Percentiles rank a stretch among this genome's conserved stretches.
phyloP scores from a whole-genome alignment of 1,284 basidiomycete genomes.

The Macrocystidia cucumis region DNA sequence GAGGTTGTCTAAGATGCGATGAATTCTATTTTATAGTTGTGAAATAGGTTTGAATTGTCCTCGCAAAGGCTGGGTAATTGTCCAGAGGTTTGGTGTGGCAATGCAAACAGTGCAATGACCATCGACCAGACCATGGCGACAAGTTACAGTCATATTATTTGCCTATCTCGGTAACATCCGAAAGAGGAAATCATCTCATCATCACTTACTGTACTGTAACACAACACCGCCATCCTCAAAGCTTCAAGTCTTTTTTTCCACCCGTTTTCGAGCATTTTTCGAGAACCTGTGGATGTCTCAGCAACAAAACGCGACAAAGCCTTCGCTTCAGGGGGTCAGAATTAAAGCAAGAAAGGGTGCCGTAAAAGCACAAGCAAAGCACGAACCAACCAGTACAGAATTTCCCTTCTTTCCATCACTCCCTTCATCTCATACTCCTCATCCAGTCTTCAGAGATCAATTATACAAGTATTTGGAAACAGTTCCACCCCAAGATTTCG shows the following conservation, averaged over 20 bases:
- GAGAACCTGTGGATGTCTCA: slow-evolving; percentile 76
- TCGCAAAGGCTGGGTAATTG: no score
- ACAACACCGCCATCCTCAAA: not conserved
- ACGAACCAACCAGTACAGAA: slow-evolving; percentile 67
- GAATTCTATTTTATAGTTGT: no score
- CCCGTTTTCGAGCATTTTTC: slow-evolving; percentile 22
- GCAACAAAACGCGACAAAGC: slow-evolving; percentile 72
- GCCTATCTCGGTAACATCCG: slow-evolving; percentile 10
- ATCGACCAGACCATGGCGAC: no score
- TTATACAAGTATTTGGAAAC: slow-evolving; percentile 92
- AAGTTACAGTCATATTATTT: no score
- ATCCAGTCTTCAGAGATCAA: slow-evolving; percentile 87
- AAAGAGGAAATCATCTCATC: not conserved
- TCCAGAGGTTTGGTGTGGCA: no score
- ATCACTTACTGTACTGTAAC: not conserved
- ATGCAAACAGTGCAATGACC: not conserved
- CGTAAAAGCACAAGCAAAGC: slow-evolving; percentile 82
- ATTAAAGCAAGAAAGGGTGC: slow-evolving; percentile 85
- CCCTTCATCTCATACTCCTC: slow-evolving; percentile 9
- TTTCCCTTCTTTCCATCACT: slow-evolving; percentile 6
- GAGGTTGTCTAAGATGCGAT: no score
- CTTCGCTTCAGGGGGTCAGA: slow-evolving; percentile 82
- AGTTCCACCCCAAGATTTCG: slow-evolving; percentile 77
- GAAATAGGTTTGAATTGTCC: no score
- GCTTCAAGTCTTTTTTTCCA: slow-evolving; percentile 11